These are phyloP conservation scores for Nitzschia inconspicua DNA, from an alignment of 108 stramenopile genomes.

Conservation along the genomic window DNA sequence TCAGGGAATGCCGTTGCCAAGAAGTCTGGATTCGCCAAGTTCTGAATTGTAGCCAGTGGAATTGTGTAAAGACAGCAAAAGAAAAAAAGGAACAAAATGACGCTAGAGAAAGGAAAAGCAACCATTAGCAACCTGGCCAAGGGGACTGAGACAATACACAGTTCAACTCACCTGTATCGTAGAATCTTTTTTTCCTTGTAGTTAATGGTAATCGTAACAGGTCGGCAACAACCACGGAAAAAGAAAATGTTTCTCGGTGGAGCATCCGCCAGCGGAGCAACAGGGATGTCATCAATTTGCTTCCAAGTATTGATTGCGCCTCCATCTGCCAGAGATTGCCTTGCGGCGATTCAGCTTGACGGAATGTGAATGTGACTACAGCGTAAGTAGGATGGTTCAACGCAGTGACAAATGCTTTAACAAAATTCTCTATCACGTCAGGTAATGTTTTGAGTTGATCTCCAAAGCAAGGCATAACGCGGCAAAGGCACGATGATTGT, in stretches of 20 bases:
- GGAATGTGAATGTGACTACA: conserved; percentile 73
- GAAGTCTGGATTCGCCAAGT: no score
- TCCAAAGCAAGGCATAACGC: background rate
- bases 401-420: conserved; percentile 15
- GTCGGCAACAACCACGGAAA: conserved; percentile 79
- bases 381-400: conserved; percentile 59
- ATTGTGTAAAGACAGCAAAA: conserved; percentile 80
- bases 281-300: conserved; percentile 56
- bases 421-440: background rate
- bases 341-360: conserved; percentile 81
- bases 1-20: no score
- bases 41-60: no score
- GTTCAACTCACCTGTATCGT: conserved; percentile 35
- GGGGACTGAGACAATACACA: background rate
- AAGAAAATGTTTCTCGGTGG: conserved; percentile 61
- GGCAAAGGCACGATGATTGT: background rate
- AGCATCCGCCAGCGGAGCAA: conserved; percentile 85
- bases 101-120: background rate
- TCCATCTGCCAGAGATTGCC: conserved; percentile 75
- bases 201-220: conserved; percentile 70
- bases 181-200: conserved; percentile 63
- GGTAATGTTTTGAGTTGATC: conserved; percentile 1
- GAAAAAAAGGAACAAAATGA: conserved; percentile 22
- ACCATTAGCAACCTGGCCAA: background rate
- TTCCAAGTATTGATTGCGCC: conserved; percentile 65